A percentile compares a stretch with the other conserved stretches of the same genome.
Conservation (phyloP, 129 eudicot genomes). For the Saposhnikovia divaricata region DNA sequence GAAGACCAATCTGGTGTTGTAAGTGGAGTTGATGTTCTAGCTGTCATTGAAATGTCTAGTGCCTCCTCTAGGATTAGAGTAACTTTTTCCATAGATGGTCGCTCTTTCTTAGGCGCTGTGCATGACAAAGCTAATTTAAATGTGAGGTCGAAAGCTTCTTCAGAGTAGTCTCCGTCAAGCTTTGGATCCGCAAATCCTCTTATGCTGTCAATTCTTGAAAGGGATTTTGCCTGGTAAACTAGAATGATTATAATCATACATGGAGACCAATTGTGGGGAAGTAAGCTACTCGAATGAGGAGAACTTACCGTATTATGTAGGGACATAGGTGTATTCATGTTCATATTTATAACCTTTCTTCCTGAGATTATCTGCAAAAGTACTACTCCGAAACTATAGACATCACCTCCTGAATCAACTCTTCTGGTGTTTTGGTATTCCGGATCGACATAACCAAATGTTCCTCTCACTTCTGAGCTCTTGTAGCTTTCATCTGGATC, state of each 20-base stretch:
- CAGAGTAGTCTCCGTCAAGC: conserved; percentile 43
- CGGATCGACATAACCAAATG: conserved; percentile 67
- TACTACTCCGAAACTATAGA: conserved; percentile 57
- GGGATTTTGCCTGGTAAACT: conserved; percentile 42
- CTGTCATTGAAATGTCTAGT: conserved; percentile 31
- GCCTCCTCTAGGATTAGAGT: conserved; percentile 40
- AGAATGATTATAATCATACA: not conserved
- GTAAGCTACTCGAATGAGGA: not conserved
- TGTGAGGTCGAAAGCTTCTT: conserved; percentile 15
- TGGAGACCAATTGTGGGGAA: not conserved
- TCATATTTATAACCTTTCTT: conserved; percentile 57
- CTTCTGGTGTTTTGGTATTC: conserved; percentile 43
- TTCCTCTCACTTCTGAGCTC: conserved; percentile 73
- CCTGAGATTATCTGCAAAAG: conserved; percentile 62
- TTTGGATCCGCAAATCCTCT: conserved; percentile 49
- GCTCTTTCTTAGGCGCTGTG: conserved; percentile 33
- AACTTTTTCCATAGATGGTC: conserved; percentile 50
- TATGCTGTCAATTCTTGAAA: conserved; percentile 30
- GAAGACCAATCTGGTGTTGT: conserved; percentile 22
- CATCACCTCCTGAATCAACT: conserved; percentile 58
- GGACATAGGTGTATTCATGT: conserved; percentile 46
- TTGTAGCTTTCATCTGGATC: conserved; percentile 39
- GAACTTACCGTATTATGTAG: conserved; percentile 38
- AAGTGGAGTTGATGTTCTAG: conserved; percentile 23
- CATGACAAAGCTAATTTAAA: conserved; percentile 35